Percentiles rank a stretch among this genome's conserved stretches.
phyloP scores from a whole-genome alignment of 257 asterid species.

The Solanum chmielewskii region DNA sequence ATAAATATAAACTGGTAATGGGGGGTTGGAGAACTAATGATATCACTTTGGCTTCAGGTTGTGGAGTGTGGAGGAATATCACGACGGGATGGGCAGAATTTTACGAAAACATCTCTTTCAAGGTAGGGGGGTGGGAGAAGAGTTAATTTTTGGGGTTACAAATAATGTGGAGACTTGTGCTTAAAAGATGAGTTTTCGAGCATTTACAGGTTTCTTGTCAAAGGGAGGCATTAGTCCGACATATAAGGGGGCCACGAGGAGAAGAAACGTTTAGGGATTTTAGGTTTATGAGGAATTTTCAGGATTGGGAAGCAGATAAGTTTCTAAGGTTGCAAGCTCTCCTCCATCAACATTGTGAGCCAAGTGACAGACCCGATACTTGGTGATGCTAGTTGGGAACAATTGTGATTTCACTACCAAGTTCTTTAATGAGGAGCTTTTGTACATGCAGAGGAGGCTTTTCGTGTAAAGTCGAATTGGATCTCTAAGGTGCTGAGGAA shows the following conservation, averaged over 20 bases:
- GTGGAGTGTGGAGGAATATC: not conserved
- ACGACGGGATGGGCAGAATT: not conserved
- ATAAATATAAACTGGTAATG: not conserved
- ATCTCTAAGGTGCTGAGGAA: not conserved
- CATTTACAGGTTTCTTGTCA: not conserved
- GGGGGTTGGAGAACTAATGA: not conserved
- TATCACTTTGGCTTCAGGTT: not conserved
- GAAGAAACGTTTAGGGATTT: not conserved
- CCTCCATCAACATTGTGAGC: not conserved
- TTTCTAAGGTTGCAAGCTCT: not conserved
- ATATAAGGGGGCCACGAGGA: not conserved
- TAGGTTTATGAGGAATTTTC: not conserved
- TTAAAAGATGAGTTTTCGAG: not conserved
- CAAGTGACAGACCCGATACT: not conserved
- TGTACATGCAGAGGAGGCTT: not conserved
- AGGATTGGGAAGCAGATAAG: not conserved
- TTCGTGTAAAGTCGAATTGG: not conserved
- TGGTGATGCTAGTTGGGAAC: not conserved
- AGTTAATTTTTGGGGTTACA: not conserved
- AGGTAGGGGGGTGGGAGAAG: not conserved
- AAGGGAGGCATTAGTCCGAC: not conserved
- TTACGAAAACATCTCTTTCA: not conserved
- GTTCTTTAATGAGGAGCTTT: not conserved
- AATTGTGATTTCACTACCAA: not conserved
- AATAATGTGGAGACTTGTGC: not conserved